Evolutionary conservation across 208 protist genomes (phyloP), one percentile per base, ranked within the genome.

Genomic region (Blastocrithidia nonstop): DNA sequence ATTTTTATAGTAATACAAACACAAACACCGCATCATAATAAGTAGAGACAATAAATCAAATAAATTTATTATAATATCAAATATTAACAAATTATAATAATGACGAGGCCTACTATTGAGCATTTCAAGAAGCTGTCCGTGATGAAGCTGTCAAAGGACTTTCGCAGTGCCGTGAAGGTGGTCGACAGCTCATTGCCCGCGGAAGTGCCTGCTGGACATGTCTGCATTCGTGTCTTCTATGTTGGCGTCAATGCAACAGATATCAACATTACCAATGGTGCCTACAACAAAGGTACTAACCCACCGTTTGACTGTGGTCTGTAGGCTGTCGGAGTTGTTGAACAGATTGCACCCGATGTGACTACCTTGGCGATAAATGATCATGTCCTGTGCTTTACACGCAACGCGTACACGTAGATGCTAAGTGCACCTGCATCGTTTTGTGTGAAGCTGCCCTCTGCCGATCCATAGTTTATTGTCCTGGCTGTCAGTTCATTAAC

Each of bases 161-260:
- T 93, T 43, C 61, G 72, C 21, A 50, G 67, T 4, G 66, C 60
- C 19, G 76, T 66, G 2, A 46, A 57, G 13, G 77, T 88, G 39
- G 54, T 65, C 1, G 19, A 32, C 9, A 40, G 40, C n/a, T 17
- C 61, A 1, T 50, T 82, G 11, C 66, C 78, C 1, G 9, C 27
- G n/a, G 24, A 36, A n/a, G 27, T 93, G 3, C 60, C 66, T 43
- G 61, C 71, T 1, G 84, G 71, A 6, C 66, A 81, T 26, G 27
- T 93, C 20, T 51, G 88, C 21, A 70, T 93, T 16, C 68, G 63
- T 20, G 87, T 88, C 54, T 45, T 38, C 4, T 93, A 66, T 55
- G 61, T 86, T 9, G 83, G 83, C 42, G 83, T 93, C 53, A 93
- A 93, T 46, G 83, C 83, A 4, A 93, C 79, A 37, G 83, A 93